Evolutionary conservation across 129 eudicot species (phyloP).

Genomic region (Pseudognaphalium luteoalbum): DNA sequence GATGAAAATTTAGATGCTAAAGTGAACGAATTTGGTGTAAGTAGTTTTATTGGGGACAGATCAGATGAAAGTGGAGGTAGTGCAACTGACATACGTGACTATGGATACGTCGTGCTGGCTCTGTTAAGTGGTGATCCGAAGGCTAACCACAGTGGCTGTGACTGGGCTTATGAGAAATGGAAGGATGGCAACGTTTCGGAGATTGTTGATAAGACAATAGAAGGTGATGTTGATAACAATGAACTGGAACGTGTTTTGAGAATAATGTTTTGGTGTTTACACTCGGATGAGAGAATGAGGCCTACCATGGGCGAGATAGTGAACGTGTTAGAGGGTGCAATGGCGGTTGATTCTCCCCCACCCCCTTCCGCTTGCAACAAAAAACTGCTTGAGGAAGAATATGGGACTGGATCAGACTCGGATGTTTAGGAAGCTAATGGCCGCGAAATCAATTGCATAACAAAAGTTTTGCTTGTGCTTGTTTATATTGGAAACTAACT

Average conservation of each 20-base stretch:
- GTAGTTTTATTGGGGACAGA: conserved; percentile 22
- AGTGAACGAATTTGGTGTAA: conserved; percentile 55
- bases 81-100: conserved; percentile 55
- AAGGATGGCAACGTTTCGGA: conserved; percentile 23
- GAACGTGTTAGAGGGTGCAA: conserved; percentile 62
- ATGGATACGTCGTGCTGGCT: conserved; percentile 47
- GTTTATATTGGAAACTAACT: conserved; percentile 47
- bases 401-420: conserved; percentile 26
- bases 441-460: conserved; percentile 3
- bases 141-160: conserved; percentile 27
- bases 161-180: conserved; percentile 56
- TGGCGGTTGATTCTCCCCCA: conserved; percentile 65
- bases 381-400: conserved; percentile 21
- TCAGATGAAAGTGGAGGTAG: conserved; percentile 35
- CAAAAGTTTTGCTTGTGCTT: conserved; percentile 21
- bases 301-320: conserved; percentile 80
- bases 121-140: conserved; percentile 43
- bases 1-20: conserved; percentile 61
- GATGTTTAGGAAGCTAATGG: conserved; percentile 25
- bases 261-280: conserved; percentile 74
- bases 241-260: conserved; percentile 59
- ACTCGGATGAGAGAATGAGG: conserved; percentile 55
- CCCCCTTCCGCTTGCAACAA: conserved; percentile 34
- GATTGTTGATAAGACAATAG: conserved; percentile 40
- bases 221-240: conserved; percentile 44